Percentiles rank a stretch among this genome's conserved stretches.
phyloP scores from a whole-genome alignment of 2,329 filamentous ascomycete genomes.

The Ophiostoma piceae region DNA sequence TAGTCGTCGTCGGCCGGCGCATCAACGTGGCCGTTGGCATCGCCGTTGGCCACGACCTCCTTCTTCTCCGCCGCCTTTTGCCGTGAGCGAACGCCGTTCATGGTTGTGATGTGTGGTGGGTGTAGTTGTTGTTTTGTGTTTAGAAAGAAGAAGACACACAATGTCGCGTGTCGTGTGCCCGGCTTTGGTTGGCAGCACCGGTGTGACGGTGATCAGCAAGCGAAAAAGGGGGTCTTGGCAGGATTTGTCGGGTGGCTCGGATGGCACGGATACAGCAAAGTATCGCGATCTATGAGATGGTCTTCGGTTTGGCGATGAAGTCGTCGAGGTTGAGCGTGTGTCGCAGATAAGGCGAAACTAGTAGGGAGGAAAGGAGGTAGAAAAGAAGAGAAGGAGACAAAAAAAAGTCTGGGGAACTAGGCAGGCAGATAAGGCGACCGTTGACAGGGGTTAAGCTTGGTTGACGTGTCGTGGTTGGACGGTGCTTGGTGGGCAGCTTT shows the following conservation, averaged over 20 bases:
- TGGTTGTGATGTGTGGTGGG: constrained; percentile 19
- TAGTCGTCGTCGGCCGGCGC: constrained; percentile 29
- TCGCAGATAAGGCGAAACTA: neutral
- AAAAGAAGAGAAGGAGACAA: neutral
- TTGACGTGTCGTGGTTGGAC: neutral
- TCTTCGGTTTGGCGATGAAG: neutral
- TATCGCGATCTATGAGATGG: neutral
- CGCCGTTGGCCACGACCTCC: constrained; percentile 27
- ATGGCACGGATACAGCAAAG: neutral
- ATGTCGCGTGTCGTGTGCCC: constrained; percentile 7
- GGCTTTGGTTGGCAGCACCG: neutral
- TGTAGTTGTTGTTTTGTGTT: constrained; percentile 1
- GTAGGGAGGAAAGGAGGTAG: neutral
- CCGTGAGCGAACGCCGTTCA: constrained; percentile 32
- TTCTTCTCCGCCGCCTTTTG: constrained; percentile 29
- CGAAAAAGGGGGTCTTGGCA: constrained; percentile 12
- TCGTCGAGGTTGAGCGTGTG: constrained; percentile 10
- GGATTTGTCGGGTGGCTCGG: neutral
- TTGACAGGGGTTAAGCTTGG: neutral
- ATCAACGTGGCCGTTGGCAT: constrained; percentile 11
- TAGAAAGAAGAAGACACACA: neutral
- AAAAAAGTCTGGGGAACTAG: constrained; percentile 9
- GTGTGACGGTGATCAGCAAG: neutral
- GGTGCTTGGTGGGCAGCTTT: neutral
- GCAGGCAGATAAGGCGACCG: constrained; percentile 13